A percentile compares a stretch with the other conserved stretches of the same genome.
Conservation (phyloP, 331 rosid genomes). For the Phaseolus coccineus region DNA sequence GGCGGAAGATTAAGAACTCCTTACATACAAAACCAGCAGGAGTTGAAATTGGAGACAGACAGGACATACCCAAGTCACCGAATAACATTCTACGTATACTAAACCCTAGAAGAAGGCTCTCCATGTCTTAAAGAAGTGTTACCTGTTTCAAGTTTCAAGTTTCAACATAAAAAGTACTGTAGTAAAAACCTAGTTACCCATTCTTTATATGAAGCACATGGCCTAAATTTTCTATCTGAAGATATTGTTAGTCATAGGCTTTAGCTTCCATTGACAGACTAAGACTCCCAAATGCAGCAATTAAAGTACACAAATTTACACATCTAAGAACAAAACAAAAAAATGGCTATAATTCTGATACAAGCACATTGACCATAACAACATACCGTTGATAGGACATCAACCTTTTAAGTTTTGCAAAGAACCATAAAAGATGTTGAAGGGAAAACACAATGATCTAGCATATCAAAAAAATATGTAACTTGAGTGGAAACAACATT, state of each 20-base stretch:
- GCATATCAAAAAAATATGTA: neutral
- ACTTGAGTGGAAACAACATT: constrained; percentile 10
- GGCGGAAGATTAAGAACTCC: constrained; percentile 83
- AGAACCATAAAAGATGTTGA: constrained; percentile 12
- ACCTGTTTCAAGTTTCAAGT: neutral
- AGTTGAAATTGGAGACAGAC: constrained; percentile 56
- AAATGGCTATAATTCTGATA: neutral
- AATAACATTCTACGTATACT: constrained; percentile 37
- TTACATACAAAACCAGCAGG: constrained; percentile 65
- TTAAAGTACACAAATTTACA: constrained; percentile 17
- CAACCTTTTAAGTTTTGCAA: constrained; percentile 13
- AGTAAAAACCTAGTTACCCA: constrained; percentile 29
- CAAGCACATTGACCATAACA: neutral
- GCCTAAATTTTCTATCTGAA: constrained; percentile 22
- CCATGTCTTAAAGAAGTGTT: constrained; percentile 62
- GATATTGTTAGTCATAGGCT: constrained; percentile 22
- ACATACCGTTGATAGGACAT: neutral
- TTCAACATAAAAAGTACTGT: constrained; percentile 24
- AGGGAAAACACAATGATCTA: neutral
- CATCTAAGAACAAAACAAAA: neutral
- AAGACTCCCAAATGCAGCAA: constrained; percentile 21
- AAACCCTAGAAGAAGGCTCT: constrained; percentile 56
- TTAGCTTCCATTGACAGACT: constrained; percentile 2
- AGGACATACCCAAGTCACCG: constrained; percentile 47
- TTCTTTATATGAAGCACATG: constrained; percentile 35